phyloP scores from a whole-genome alignment of 768 basidiomycete species.

The Amylocystis lapponica region DNA sequence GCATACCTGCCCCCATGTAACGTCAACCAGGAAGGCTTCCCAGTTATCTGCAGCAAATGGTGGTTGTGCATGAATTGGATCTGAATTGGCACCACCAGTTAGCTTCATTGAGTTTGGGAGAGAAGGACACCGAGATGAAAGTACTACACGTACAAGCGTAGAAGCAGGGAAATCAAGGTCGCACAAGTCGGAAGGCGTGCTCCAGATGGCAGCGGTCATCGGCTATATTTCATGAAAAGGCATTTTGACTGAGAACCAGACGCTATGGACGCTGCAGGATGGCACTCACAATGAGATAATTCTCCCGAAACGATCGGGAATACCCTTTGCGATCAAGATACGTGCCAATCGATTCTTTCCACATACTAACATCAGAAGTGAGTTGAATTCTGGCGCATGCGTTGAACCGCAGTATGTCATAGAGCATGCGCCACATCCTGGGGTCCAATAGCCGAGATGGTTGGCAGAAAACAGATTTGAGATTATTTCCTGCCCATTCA shows the following conservation, averaged over 20 bases:
- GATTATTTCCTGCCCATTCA: constrained; percentile 72
- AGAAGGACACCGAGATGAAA: neutral
- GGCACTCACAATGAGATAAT: constrained; percentile 65
- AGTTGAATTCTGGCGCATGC: constrained; percentile 53
- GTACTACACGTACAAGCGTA: constrained; percentile 42
- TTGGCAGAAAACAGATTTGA: constrained; percentile 63
- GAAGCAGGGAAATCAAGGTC: constrained; percentile 64
- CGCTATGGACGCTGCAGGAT: neutral
- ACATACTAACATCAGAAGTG: too few relatives aligned
- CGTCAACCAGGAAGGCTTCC: constrained; percentile 69
- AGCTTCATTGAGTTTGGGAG: neutral
- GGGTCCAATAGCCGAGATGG: constrained; percentile 53
- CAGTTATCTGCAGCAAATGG: constrained; percentile 64
- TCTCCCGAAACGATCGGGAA: constrained; percentile 60
- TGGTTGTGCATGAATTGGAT: constrained; percentile 73
- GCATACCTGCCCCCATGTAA: constrained; percentile 65
- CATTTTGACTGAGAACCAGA: neutral
- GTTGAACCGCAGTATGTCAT: constrained; percentile 70
- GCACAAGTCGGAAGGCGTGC: constrained; percentile 66
- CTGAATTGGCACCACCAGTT: constrained; percentile 20
- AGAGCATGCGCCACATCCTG: constrained; percentile 67
- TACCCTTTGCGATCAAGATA: constrained; percentile 60
- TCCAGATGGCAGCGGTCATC: constrained; percentile 81
- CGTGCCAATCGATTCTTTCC: constrained; percentile 45
- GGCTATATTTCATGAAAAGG: constrained; percentile 38